These are phyloP conservation scores for Glonium stellatum DNA, from an alignment of 495 filamentous ascomycete species.

Conservation along the genomic window DNA sequence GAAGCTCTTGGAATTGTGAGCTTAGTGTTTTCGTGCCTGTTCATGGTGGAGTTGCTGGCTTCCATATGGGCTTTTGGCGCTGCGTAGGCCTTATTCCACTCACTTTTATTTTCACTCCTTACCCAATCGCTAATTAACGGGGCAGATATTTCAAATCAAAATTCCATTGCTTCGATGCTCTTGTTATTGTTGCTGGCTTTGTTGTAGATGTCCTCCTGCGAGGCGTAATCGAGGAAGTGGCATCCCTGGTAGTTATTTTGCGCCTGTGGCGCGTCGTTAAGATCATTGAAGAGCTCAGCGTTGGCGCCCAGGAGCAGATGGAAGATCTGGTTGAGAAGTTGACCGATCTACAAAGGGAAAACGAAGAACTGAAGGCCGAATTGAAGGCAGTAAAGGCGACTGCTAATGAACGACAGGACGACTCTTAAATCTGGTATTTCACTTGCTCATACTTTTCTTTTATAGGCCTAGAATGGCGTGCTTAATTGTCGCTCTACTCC, in stretches of 20 bases:
- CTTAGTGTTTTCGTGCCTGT: conserved; percentile 52
- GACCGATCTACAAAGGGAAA: conserved; percentile 42
- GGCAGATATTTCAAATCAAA: conserved; percentile 52
- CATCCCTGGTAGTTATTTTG: conserved; percentile 54
- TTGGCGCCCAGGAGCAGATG: conserved; percentile 52
- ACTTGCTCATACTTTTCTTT: too few relatives aligned
- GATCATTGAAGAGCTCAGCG: conserved; percentile 57
- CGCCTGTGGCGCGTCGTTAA: conserved; percentile 64
- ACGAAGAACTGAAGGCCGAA: conserved; percentile 39
- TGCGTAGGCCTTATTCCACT: conserved; percentile 37
- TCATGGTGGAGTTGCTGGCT: conserved; percentile 53
- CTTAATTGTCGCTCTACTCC: not conserved
- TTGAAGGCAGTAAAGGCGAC: conserved; percentile 30
- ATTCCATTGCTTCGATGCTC: conserved; percentile 59
- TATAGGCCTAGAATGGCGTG: too few relatives aligned
- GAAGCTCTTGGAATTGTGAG: conserved; percentile 37
- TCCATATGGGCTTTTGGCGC: conserved; percentile 51
- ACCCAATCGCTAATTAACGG: not conserved
- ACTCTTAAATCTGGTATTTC: not conserved
- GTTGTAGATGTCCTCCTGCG: conserved; percentile 51
- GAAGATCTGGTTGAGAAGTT: conserved; percentile 40
- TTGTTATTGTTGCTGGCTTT: conserved; percentile 55
- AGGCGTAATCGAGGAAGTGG: conserved; percentile 54
- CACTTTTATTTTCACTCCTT: conserved; percentile 1
- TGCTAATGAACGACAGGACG: not conserved